Conservation (phyloP, 192 early-diverging fungal genomes). For the Rhizophagus clarus region DNA sequence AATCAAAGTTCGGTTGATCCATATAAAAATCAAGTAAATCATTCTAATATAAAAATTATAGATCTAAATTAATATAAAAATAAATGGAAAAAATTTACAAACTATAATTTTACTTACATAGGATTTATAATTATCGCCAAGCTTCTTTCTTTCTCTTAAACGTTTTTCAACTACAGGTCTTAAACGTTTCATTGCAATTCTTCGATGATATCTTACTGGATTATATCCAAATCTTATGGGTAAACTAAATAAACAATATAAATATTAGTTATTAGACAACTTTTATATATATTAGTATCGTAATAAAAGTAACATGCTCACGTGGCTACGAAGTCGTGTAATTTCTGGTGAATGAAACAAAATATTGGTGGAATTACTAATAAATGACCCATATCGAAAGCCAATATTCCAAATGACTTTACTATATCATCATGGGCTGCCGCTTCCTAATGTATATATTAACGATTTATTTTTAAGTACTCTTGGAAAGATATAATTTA, state of each 20-base stretch:
- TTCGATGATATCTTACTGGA: neutral
- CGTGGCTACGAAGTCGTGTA: neutral
- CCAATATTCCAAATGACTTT: neutral
- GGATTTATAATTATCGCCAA: neutral
- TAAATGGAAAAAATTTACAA: neutral
- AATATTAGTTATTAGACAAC: too few species aligned
- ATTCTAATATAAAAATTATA: too few species aligned
- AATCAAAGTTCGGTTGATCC: too few species aligned
- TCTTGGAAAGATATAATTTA: neutral
- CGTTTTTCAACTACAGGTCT: conserved; percentile 1
- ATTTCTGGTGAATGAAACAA: neutral
- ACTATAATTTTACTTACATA: neutral
- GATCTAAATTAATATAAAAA: neutral
- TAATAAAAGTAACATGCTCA: neutral
- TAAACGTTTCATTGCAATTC: neutral
- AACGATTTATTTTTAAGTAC: neutral
- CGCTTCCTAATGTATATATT: neutral
- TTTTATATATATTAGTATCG: too few species aligned
- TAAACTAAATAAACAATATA: neutral
- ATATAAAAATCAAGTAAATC: too few species aligned
- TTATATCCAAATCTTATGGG: neutral
- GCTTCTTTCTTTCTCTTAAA: neutral
- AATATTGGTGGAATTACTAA: neutral
- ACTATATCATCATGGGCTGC: neutral
- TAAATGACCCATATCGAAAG: neutral